phyloP scores from a whole-genome alignment of 2,329 filamentous ascomycete genomes.

The Colletotrichum horii region DNA sequence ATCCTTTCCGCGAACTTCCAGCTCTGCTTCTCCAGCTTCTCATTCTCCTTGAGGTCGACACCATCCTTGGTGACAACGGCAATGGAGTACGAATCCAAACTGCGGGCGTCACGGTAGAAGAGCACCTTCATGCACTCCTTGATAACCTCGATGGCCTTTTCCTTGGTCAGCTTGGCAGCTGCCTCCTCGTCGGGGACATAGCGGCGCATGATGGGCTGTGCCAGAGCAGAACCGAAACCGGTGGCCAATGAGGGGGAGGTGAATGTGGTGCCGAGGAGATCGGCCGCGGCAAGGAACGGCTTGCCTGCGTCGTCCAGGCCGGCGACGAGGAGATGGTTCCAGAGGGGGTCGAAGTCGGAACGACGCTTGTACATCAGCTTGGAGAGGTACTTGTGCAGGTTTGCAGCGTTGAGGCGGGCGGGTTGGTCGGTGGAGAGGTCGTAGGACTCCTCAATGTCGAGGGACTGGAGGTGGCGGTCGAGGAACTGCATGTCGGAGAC shows the following conservation, averaged over 20 bases:
- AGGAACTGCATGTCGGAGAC: constrained; percentile 99
- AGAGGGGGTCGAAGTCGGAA: constrained; percentile 94
- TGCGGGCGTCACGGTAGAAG: constrained; percentile 95
- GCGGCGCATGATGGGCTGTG: constrained; percentile 87
- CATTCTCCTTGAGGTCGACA: constrained; percentile 82
- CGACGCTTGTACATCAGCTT: constrained; percentile 97
- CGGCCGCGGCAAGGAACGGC: constrained; percentile 90
- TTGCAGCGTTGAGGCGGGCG: constrained; percentile 78
- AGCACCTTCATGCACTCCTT: constrained; percentile 98
- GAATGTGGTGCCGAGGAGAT: constrained; percentile 93
- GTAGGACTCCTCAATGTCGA: constrained; percentile 91
- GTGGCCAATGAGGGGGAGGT: constrained; percentile 87
- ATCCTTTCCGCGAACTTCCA: constrained; percentile 98
- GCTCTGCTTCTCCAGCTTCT: constrained; percentile 93
- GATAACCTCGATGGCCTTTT: constrained; percentile 80
- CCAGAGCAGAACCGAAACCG: constrained; percentile 91
- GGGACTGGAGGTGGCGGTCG: constrained; percentile 85
- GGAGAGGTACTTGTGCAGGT: constrained; percentile 94
- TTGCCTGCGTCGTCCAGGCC: constrained; percentile 80
- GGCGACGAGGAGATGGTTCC: constrained; percentile 93
- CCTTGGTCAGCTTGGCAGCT: constrained; percentile 72
- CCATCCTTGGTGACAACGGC: constrained; percentile 88
- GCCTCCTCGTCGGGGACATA: constrained; percentile 84
- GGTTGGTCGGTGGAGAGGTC: constrained; percentile 49
- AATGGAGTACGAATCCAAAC: constrained; percentile 88